phyloP scores from a whole-genome alignment of 192 early-diverging fungal genomes.

The Coemansia sp. region DNA sequence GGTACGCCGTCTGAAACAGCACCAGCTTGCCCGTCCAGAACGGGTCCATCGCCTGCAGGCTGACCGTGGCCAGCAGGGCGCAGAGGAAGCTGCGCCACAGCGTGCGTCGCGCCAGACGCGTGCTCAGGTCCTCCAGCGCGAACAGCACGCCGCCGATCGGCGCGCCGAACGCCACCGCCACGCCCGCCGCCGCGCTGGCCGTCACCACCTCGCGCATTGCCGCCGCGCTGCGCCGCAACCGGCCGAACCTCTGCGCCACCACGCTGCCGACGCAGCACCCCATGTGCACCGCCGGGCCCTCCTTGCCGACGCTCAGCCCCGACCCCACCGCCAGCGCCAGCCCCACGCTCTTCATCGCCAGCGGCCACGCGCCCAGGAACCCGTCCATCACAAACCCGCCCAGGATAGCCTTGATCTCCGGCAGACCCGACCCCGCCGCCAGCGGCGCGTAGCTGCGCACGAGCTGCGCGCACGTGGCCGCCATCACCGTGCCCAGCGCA shows the following conservation, averaged over 20 bases:
- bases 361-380: slow-evolving; percentile 89
- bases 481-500: slow-evolving; percentile 68
- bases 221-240: slow-evolving; percentile 77
- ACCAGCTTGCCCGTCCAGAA: slow-evolving; percentile 96
- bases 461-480: slow-evolving; percentile 67
- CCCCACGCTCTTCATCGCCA: slow-evolving; percentile 76
- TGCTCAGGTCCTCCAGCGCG: slow-evolving; percentile 86
- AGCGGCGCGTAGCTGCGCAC: slow-evolving; percentile 78
- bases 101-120: slow-evolving; percentile 90
- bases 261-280: slow-evolving; percentile 88
- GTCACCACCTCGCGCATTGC: slow-evolving; percentile 70
- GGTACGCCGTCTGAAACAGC: slow-evolving; percentile 92
- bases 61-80: slow-evolving; percentile 91
- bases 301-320: slow-evolving; percentile 86
- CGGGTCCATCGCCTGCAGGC: slow-evolving; percentile 88
- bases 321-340: slow-evolving; percentile 76
- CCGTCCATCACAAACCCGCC: slow-evolving; percentile 91
- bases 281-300: slow-evolving; percentile 94
- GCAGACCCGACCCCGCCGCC: slow-evolving; percentile 91
- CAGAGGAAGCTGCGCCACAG: slow-evolving; percentile 98
- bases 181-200: slow-evolving; percentile 68
- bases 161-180: slow-evolving; percentile 75
- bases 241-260: slow-evolving; percentile 74
- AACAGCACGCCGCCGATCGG: slow-evolving; percentile 72
- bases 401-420: slow-evolving; percentile 85